A percentile compares a stretch with the other conserved stretches of the same genome.
Conservation (phyloP, 2,329 filamentous ascomycete species). For the Stemphylium beticola region DNA sequence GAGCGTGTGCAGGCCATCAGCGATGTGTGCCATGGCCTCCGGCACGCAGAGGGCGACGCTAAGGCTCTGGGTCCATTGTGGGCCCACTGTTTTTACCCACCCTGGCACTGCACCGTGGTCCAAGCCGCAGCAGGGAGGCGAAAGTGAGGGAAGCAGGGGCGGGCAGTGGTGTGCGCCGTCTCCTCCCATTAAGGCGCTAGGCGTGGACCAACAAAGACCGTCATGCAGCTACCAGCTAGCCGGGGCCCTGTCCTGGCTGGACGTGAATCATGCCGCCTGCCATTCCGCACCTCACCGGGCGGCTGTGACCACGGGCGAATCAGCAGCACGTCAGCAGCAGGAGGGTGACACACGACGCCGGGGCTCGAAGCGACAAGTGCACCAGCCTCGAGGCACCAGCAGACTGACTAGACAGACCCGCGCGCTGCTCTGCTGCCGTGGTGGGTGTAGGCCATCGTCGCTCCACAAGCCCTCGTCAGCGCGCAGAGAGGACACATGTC, state of each 20-base stretch:
- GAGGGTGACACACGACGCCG: constrained; percentile 33
- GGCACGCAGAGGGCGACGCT: constrained; percentile 31
- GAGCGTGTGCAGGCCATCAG: constrained; percentile 38
- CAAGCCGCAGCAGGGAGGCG: constrained; percentile 32
- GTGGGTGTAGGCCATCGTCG: constrained; percentile 8
- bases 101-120: constrained; percentile 18
- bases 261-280: constrained; percentile 32
- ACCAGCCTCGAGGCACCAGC: constrained; percentile 35
- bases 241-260: constrained; percentile 33
- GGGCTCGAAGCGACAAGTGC: constrained; percentile 38
- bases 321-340: constrained; percentile 20
- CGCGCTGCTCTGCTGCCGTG: constrained; percentile 10
- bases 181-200: constrained; percentile 22
- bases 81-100: constrained; percentile 12
- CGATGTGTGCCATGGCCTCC: constrained; percentile 34
- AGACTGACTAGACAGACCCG: neutral
- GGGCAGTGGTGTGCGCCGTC: constrained; percentile 24
- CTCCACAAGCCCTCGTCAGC: constrained; percentile 32
- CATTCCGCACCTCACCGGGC: constrained; percentile 31
- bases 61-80: constrained; percentile 29
- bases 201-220: constrained; percentile 26
- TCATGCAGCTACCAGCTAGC: constrained; percentile 29
- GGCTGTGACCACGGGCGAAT: constrained; percentile 31
- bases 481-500: constrained; percentile 26
- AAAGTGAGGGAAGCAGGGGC: constrained; percentile 30